A percentile compares a stretch with the other conserved stretches of the same genome.
These are phyloP conservation scores for Boletus rufocinnamomeus DNA, from an alignment of 768 basidiomycete genomes.

Conservation along the genomic window DNA sequence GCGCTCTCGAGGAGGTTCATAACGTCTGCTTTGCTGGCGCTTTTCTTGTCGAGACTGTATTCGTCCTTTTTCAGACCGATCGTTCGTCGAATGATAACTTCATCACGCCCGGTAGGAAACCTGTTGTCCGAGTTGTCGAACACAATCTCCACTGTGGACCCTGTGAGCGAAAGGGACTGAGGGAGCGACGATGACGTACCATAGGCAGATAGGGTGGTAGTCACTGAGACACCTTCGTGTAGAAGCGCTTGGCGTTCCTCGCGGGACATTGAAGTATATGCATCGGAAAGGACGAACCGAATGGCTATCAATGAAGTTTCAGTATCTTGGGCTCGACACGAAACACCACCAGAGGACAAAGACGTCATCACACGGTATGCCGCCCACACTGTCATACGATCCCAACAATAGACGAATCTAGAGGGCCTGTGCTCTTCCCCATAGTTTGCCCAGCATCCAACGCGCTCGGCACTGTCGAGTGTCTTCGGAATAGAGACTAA, in stretches of 20 bases:
- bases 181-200: constrained; percentile 45
- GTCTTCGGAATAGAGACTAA: constrained; percentile 35
- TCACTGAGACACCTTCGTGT: constrained; percentile 88
- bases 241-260: constrained; percentile 93
- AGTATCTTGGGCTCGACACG: constrained; percentile 5
- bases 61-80: constrained; percentile 99
- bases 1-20: constrained; percentile 97
- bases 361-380: background rate
- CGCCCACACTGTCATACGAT: background rate
- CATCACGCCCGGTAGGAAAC: constrained; percentile 89
- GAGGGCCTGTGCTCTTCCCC: background rate
- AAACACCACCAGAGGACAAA: background rate
- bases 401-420: background rate
- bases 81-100: constrained; percentile 86
- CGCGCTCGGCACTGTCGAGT: background rate
- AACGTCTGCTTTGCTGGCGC: constrained; percentile 92
- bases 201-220: constrained; percentile 89
- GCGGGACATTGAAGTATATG: constrained; percentile 92
- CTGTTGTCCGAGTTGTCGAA: constrained; percentile 95
- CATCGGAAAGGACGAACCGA: constrained; percentile 96
- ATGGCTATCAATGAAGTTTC: constrained; percentile 58
- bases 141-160: constrained; percentile 72
- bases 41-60: constrained; percentile 95
- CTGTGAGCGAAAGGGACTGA: constrained; percentile 1
- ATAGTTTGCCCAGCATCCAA: background rate